Evolutionary conservation across 257 asterid genomes (phyloP), one percentile per base, ranked within the genome.

Genomic region (Solanum dulcamara): DNA sequence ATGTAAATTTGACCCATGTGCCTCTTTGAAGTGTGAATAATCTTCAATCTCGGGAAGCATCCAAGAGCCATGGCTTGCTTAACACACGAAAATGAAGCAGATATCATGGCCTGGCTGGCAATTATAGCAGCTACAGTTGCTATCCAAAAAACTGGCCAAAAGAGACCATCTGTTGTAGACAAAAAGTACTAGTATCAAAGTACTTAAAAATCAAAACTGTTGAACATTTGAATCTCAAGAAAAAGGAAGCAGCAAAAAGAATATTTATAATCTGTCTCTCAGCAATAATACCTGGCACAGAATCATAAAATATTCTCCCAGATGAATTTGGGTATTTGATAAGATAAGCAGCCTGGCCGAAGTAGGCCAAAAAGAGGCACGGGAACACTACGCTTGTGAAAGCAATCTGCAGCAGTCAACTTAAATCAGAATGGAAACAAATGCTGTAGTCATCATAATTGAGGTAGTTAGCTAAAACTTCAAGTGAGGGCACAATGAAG

Each of bases 81-180:
- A 62, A 97, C 94, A 85, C 98, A 94, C 0, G 99, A 97, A 87
- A 97, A 97, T 3, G 99, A 93, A 84, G 99, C 99, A 0, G 99
- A 95, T 88, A 95, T 97, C 99, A 95, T 97, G 67, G 99, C 99
- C 89, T 95, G 99, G 79, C 99, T 97, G n/a, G 99, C 99, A 85
- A 97, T 94, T 75, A 95, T 28, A 79, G 99, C 99, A 77, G 99
- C 99, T 50, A 95, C 8, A 17, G 98, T 95, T 48, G 99, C 99
- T 72, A 89, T 81, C 84, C 89, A 96, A 80, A 95, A 94, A 51
- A 95, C 92, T 14, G 99, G 99, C 99, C 99, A 97, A 94, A 93
- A 97, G 68, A 94, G 91, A 81, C 88, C 83, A 6, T 83, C 99
- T 97, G 97, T 72, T 59, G 85, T 38, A 84, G 85, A 79, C 38